Percentiles rank a stretch among this genome's conserved stretches.
phyloP scores from a whole-genome alignment of 225 moss, liverwort and hornwort genomes.

The Takakia lepidozioides region DNA sequence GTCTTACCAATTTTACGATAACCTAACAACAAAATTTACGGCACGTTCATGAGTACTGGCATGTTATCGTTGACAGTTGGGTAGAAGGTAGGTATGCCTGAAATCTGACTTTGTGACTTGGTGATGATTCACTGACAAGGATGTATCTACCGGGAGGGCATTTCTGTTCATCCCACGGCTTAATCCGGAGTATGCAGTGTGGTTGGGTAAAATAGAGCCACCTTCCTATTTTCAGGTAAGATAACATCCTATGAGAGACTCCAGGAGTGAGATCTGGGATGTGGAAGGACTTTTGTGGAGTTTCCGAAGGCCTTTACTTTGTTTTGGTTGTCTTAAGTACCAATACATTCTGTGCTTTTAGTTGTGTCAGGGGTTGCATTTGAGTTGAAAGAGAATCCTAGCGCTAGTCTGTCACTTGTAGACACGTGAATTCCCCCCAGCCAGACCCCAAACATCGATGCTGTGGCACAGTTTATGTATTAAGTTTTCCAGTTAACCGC shows the following conservation, averaged over 20 bases:
- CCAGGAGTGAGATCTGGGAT: background rate
- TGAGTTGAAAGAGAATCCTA: background rate
- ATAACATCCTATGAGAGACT: no score
- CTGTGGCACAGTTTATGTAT: no score
- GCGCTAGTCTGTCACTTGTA: no score
- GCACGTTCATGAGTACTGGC: no score
- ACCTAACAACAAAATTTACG: no score
- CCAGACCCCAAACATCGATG: no score
- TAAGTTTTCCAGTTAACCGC: no score
- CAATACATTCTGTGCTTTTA: no score
- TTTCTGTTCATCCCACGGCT: slow-evolving; percentile 58
- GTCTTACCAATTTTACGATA: no score
- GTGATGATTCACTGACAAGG: slow-evolving; percentile 15
- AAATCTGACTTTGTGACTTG: background rate
- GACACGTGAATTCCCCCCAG: no score
- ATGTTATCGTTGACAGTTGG: background rate
- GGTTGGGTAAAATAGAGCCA: slow-evolving; percentile 68
- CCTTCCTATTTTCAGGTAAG: slow-evolving; percentile 56
- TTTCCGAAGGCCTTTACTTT: background rate
- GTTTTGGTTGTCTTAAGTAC: no score
- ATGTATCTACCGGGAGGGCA: slow-evolving; percentile 41
- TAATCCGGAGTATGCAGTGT: slow-evolving; percentile 69
- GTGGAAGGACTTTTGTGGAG: background rate
- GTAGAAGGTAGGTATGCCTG: background rate
- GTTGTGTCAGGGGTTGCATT: no score